Evolutionary conservation across 805 yeast genomes (phyloP), one percentile per base, ranked within the genome.

Genomic region (Myxozyma vanderwaltii): DNA sequence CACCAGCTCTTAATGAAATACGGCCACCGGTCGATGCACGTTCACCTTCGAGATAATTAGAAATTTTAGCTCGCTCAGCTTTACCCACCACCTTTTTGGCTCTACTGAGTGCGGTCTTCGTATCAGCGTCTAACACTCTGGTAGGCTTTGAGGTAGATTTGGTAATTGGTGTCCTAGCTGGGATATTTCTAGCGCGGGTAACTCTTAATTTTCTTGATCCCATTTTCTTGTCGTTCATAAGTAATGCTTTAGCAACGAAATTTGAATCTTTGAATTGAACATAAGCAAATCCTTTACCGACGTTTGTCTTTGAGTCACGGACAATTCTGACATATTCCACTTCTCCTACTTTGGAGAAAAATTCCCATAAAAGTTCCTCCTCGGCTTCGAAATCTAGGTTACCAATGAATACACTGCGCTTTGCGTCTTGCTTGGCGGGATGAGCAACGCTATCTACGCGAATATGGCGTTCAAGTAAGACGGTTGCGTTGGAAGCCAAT

Each of bases 271-370:
- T 81, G 77, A 91, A 94, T 74, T 92, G 98, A 36, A 94, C 91
- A 71, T 91, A 89, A 4, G 96, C 99, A 76, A 94, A 91, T 4
- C 99, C 99, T 76, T 94, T 94, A 64, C 99, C 99, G 59, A 92
- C 79, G 69, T 94, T 92, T 23, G 97, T 92, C 76, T 89, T 89
- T 17, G 96, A 76, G 72, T 94, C 99, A 71, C 99, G 84, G 35
- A 94, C 82, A 48, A 94, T 81, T 73, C 99, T 83, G 33, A 94
- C 97, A 63, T 88, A 86, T 72, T 91, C 96, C 55, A 94, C 87
- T 27, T 82, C 85, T 27, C 89, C 89, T 63, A 85, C 78, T 61
- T 77, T 79, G 15, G 41, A 58, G 76, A 94, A 94, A 72, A 86
- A 89, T 54, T 78, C 80, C 96, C 96, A 94, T 36, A 94, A 77